These are phyloP conservation scores for Cercophora newfieldiana DNA, from an alignment of 495 filamentous ascomycete genomes.

Conservation along the genomic window DNA sequence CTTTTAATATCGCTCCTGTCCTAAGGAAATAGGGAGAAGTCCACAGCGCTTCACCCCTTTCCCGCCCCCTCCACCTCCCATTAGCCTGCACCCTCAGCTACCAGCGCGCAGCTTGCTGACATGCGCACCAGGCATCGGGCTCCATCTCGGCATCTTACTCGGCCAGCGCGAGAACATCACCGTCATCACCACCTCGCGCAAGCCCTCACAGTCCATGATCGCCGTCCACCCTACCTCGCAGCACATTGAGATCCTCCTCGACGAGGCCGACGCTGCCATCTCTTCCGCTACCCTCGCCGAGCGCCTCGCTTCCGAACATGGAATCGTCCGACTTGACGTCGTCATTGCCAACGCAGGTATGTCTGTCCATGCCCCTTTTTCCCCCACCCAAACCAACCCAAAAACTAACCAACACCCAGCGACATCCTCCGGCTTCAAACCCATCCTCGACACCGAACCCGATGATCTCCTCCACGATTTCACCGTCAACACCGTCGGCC, in stretches of 20 bases:
- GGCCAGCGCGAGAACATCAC: conserved; percentile 45
- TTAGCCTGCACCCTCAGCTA: not conserved
- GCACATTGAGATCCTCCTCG: conserved; percentile 37
- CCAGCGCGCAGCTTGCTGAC: not conserved
- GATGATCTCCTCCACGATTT: conserved; percentile 28
- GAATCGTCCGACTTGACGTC: conserved; percentile 46
- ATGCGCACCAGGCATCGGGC: conserved; percentile 45
- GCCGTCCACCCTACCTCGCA: conserved; percentile 36
- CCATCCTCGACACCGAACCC: conserved; percentile 13
- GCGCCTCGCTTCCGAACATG: conserved; percentile 21
- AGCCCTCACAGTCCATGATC: conserved; percentile 29
- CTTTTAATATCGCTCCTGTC: not conserved
- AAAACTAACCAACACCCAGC: conserved; percentile 1
- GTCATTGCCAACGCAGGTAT: conserved; percentile 53
- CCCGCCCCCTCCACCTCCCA: not conserved
- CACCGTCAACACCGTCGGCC: conserved; percentile 34
- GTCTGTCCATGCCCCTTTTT: not conserved
- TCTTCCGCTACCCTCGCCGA: conserved; percentile 29
- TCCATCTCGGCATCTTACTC: conserved; percentile 40
- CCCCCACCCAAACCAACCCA: not conserved
- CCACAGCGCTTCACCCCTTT: not conserved
- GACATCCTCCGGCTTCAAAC: conserved; percentile 26
- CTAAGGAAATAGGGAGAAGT: no score
- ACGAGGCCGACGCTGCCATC: conserved; percentile 32
- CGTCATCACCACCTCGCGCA: conserved; percentile 51